Evolutionary conservation across 2,329 filamentous ascomycete genomes (phyloP), one percentile per base, ranked within the genome.

Genomic region (Coccinonectria pachysandricola): DNA sequence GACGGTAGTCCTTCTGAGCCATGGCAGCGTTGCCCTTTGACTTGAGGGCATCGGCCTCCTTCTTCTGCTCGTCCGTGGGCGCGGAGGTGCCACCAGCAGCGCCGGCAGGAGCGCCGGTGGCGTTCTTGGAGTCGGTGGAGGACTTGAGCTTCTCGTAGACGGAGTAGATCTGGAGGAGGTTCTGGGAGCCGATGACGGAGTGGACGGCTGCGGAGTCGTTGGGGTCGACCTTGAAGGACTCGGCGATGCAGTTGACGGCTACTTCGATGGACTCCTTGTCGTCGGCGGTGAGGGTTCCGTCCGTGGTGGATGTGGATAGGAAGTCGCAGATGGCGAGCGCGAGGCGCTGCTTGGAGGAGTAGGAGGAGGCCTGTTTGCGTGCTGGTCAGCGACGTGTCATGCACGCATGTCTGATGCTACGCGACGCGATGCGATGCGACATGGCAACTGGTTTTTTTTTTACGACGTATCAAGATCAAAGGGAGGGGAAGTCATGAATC

Each of bases 261-360:
- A 98, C 79, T 53, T 98, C 91, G 54, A 98, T 82, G 38, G 80
- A 88, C 52, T 98, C 91, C 43, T 79, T 75, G 57, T 98, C 88
- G 46, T 96, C 91, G 46, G 79, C 64, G 28, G 79, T 71, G 32
- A 98, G 72, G 22, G 86, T 93, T 48, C 91, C 91, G 55, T 98
- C 91, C 37, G 75, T 79, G 44, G 85, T 65, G 23, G 86, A 93
- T 33, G 74, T 77, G 46, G 72, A 72, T 35, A 98, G 79, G 66
- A 94, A 98, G 63, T 96, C 85, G 65, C 93, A 85, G 57, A 98
- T 88, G 46, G 91, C 85, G 54, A 98, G 83, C 57, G 91, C 91
- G 39, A 98, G 80, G 62, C 87, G 85, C 73, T 98, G 74, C 56
- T 74, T 72, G 32, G 69, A 62, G 27, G 64, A 62, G 21, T 64